These are phyloP conservation scores for Myriosclerotinia curreyana DNA, from an alignment of 2,329 filamentous ascomycete species.

Conservation along the genomic window DNA sequence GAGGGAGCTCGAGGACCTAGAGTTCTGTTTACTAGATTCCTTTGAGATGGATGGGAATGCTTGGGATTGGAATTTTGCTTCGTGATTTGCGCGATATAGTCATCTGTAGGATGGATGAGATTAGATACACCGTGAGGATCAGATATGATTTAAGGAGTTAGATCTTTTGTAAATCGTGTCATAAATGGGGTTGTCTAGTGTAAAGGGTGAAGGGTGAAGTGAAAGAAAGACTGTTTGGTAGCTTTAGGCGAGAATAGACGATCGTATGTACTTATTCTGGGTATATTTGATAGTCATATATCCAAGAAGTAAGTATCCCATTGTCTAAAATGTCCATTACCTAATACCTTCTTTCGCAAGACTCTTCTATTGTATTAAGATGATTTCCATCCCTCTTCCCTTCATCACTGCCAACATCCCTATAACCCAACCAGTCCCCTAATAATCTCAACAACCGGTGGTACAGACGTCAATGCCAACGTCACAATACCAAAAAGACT, in stretches of 20 bases:
- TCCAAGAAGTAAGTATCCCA: neutral
- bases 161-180: neutral
- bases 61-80: no score
- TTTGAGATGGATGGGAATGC: no score
- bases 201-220: neutral
- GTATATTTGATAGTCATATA: neutral
- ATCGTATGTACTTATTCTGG: neutral
- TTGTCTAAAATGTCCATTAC: neutral
- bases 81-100: no score
- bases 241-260: neutral
- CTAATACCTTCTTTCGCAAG: neutral
- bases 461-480: constrained; percentile 56
- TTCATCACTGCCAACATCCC: neutral
- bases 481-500: constrained; percentile 59
- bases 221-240: neutral
- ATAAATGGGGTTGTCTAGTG: neutral
- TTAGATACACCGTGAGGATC: neutral
- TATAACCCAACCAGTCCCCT: constrained; percentile 47
- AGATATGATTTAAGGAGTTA: neutral
- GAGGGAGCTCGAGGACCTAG: no score
- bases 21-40: no score
- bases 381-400: neutral
- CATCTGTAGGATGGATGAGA: no score
- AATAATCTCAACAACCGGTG: constrained; percentile 49
- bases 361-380: neutral